Evolutionary conservation across 2,329 filamentous ascomycete species (phyloP).

Genomic region (Pleomassaria siparia): DNA sequence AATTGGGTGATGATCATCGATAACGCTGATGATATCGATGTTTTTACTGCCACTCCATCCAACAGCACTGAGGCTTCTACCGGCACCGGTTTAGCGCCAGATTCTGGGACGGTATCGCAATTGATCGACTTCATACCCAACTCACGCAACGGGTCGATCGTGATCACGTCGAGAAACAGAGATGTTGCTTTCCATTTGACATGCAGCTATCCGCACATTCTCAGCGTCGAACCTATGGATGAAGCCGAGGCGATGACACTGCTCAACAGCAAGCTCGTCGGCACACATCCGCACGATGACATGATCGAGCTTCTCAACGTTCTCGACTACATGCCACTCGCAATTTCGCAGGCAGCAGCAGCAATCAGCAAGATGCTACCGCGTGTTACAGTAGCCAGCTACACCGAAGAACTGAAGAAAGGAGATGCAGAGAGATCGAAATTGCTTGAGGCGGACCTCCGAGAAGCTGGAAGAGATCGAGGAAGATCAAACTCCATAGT

Average conservation of each 20-base stretch:
- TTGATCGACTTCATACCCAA: slow-evolving; percentile 13
- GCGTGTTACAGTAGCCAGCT: slow-evolving; percentile 20
- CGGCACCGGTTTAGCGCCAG: not conserved
- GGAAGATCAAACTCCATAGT: slow-evolving; percentile 38
- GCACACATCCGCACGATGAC: not conserved
- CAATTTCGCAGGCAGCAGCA: slow-evolving; percentile 16
- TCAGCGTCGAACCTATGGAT: slow-evolving; percentile 15
- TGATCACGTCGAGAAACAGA: slow-evolving; percentile 16
- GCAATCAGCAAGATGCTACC: slow-evolving; percentile 6
- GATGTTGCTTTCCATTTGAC: slow-evolving; percentile 22
- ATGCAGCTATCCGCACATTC: slow-evolving; percentile 11
- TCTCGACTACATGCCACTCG: slow-evolving; percentile 34
- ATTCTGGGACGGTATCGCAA: not conserved
- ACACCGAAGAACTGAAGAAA: slow-evolving; percentile 43
- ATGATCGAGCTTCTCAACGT: slow-evolving; percentile 6
- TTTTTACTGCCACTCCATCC: slow-evolving; percentile 6
- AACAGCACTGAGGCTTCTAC: not conserved
- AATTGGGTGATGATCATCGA: slow-evolving; percentile 37
- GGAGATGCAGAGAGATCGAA: slow-evolving; percentile 28
- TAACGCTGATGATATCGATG: slow-evolving; percentile 27
- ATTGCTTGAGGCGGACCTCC: slow-evolving; percentile 13
- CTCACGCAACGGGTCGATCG: slow-evolving; percentile 13
- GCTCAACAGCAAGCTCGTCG: slow-evolving; percentile 12
- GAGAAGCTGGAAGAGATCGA: slow-evolving; percentile 28
- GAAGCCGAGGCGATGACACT: slow-evolving; percentile 14